Percentiles rank a stretch among this genome's conserved stretches.
These are phyloP conservation scores for Pleurotus cornucopiae DNA, from an alignment of 768 basidiomycete genomes.

Conservation along the genomic window DNA sequence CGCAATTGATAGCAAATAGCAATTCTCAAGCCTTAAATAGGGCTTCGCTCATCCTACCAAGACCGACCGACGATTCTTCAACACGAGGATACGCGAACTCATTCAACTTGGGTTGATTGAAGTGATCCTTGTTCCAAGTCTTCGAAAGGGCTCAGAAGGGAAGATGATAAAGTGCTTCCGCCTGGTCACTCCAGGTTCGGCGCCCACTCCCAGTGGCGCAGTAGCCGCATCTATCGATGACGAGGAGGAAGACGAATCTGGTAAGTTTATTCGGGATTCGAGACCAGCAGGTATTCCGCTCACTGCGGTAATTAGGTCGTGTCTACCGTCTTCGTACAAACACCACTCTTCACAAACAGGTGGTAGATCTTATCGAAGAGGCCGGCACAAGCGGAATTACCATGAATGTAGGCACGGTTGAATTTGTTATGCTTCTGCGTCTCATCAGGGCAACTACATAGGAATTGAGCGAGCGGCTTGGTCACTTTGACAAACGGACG, in stretches of 20 bases:
- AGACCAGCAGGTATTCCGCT: no score
- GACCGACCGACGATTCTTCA: conserved; percentile 80
- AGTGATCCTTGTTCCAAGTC: conserved; percentile 64
- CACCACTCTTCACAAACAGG: conserved; percentile 73
- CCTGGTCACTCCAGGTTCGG: conserved; percentile 43
- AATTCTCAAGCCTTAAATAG: conserved; percentile 30
- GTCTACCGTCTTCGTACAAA: conserved; percentile 49
- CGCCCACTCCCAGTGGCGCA: conserved; percentile 25
- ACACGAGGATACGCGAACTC: conserved; percentile 67
- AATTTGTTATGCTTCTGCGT: not conserved
- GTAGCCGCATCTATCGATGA: conserved; percentile 26
- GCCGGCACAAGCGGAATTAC: conserved; percentile 69
- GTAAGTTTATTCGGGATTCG: conserved; percentile 17
- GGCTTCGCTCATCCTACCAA: conserved; percentile 74
- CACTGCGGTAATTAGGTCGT: conserved; percentile 17
- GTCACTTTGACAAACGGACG: conserved; percentile 75
- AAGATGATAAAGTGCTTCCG: conserved; percentile 64
- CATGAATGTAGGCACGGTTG: conserved; percentile 46
- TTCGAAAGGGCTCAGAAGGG: conserved; percentile 41
- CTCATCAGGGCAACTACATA: conserved; percentile 17
- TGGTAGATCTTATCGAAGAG: conserved; percentile 67
- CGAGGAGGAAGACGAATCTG: conserved; percentile 33
- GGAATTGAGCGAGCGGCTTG: conserved; percentile 62
- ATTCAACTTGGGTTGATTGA: conserved; percentile 73
- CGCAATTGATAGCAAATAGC: not conserved